Base-by-base conservation (phyloP, 331 rosid genomes). In the Ulmus americana region DNA sequence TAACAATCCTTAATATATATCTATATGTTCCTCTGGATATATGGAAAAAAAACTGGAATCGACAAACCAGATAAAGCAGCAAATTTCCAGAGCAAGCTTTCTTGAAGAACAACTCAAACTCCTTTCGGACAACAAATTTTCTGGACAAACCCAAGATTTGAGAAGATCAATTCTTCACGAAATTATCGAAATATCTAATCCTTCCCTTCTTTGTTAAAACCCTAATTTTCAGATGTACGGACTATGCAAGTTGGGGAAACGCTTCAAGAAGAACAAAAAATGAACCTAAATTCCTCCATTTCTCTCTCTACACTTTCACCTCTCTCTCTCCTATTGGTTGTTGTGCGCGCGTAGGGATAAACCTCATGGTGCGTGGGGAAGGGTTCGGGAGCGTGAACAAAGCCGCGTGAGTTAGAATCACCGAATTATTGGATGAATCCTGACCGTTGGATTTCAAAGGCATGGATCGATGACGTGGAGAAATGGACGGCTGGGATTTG, bases 381-480 rank as follows among this genome's bases (percentile, higher is more conserved):
- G 85, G 91, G 95, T 75, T 78, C 82, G 70, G 59, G 73, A 49
- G 73, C 57, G 56, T 41, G 50, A 59, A 71, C 80, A 66, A 55
- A 39, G 75, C 84, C 79, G 9, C 70, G 70, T 68, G 65, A 82
- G 63, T 58, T 59, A 71, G 58, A 8, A 16, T 71, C 62, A 70
- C 22, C 51, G 69, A 49, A 74, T 68, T 51, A 61, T 79, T 63
- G 75, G 6, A 40, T 12, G 28, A 5, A 10, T 50, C 0, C 0
- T 0, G 3, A 12, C 82, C 87, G 94, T 85, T 71, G 41, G 88
- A 85, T 87, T 7, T 0, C 0, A 1, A 3, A 1, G 10, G 50
- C 70, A 58, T 35, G 85, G 95, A 90, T 90, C 74, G 82, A 0
- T 90, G 92, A 90, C 83, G 66, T 81, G 84, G 85, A 44, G 0